Conservation (phyloP, 306 rosid species). For the Macrotyloma uniflorum region DNA sequence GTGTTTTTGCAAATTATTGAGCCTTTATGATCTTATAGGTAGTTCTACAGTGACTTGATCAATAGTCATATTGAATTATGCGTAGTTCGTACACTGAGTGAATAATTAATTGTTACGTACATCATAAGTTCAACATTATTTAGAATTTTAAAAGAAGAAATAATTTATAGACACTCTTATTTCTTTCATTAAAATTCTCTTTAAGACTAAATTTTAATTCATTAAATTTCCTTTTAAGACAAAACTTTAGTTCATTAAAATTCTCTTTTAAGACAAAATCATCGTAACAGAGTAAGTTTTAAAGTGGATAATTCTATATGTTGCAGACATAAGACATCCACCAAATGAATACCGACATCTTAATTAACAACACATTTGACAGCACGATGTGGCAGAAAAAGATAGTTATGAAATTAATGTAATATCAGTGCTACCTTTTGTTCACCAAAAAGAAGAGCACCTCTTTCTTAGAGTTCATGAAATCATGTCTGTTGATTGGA, state of each 20-base stretch:
- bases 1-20: slow-evolving; percentile 6
- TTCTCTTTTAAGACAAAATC: too few species aligned
- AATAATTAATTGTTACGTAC: background rate
- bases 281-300: too few species aligned
- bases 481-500: slow-evolving; percentile 9
- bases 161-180: too few species aligned
- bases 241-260: too few species aligned
- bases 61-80: background rate
- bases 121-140: too few species aligned
- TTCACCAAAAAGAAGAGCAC: slow-evolving; percentile 16
- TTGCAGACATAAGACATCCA: background rate
- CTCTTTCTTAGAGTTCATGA: slow-evolving; percentile 6
- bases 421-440: slow-evolving; percentile 12
- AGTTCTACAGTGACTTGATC: background rate
- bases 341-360: background rate
- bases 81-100: background rate
- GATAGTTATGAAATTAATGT: slow-evolving; percentile 22
- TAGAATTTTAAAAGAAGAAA: too few species aligned
- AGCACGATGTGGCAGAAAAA: background rate
- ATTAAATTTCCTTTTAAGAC: too few species aligned
- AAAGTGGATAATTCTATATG: too few species aligned
- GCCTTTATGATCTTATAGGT: background rate
- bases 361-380: background rate
- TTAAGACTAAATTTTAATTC: too few species aligned
- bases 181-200: too few species aligned